These are phyloP conservation scores for Boeremia exigua DNA, from an alignment of 2,329 filamentous ascomycete species.

Conservation along the genomic window DNA sequence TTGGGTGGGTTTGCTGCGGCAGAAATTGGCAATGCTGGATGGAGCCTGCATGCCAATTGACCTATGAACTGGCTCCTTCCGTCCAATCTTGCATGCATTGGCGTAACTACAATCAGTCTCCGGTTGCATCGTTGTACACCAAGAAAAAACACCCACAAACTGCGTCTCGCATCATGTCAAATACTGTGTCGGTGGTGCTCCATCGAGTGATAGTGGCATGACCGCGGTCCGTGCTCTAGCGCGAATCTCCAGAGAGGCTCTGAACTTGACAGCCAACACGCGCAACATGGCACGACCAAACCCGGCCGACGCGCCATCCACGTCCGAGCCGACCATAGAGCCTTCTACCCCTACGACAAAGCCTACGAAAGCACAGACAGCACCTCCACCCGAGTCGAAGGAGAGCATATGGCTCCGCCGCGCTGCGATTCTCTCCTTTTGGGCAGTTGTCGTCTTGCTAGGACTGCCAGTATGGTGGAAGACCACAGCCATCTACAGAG, in stretches of 20 bases:
- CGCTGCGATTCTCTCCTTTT: constrained; percentile 84
- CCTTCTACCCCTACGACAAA: constrained; percentile 3
- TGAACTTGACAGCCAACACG: constrained; percentile 26
- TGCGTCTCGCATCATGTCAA: neutral
- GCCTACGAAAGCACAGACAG: constrained; percentile 15
- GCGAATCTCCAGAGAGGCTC: constrained; percentile 8
- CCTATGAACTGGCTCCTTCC: neutral
- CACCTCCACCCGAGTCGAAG: constrained; percentile 78
- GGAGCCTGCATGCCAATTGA: neutral
- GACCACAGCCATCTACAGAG: constrained; percentile 91
- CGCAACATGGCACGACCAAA: constrained; percentile 37
- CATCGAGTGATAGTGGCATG: constrained; percentile 15
- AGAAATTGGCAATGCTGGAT: neutral
- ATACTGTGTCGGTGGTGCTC: neutral
- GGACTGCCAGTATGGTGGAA: constrained; percentile 95
- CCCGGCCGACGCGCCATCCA: constrained; percentile 29
- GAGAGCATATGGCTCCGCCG: constrained; percentile 73
- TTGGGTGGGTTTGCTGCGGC: neutral
- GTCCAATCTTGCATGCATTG: neutral
- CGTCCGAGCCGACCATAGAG: constrained; percentile 13
- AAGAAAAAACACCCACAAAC: neutral
- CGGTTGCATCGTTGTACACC: neutral
- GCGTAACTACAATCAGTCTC: neutral
- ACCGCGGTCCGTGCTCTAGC: constrained; percentile 18
- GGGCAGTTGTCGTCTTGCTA: constrained; percentile 81